These are phyloP conservation scores for Barbarea vulgaris DNA, from an alignment of 345 rosid species.

Conservation along the genomic window DNA sequence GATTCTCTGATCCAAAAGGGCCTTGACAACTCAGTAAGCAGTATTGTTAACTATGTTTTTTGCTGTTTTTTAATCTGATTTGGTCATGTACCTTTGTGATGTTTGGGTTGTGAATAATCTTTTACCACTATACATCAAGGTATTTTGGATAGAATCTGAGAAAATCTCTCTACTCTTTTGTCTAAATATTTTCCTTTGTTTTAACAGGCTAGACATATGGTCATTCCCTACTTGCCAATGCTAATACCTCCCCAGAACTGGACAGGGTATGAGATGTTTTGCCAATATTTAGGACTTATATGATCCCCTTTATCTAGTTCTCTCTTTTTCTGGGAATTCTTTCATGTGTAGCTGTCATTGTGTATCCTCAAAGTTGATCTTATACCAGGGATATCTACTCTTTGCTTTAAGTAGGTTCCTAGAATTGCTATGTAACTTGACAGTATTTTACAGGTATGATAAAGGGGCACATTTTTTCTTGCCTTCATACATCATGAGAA, in stretches of 20 bases:
- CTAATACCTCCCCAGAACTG: constrained; percentile 87
- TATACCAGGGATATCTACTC: constrained; percentile 1
- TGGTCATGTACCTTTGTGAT: constrained; percentile 18
- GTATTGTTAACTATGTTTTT: constrained; percentile 26
- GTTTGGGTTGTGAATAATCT: constrained; percentile 18
- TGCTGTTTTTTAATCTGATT: constrained; percentile 12
- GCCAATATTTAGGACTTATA: not conserved
- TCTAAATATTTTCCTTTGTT: constrained; percentile 35
- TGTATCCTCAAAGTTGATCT: constrained; percentile 10
- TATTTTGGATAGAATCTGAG: constrained; percentile 20
- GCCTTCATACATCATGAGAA: constrained; percentile 91
- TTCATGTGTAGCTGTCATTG: constrained; percentile 12
- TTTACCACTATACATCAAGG: constrained; percentile 21
- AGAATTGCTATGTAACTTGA: constrained; percentile 32
- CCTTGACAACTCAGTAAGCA: constrained; percentile 88
- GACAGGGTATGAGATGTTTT: constrained; percentile 73
- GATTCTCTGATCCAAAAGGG: constrained; percentile 81
- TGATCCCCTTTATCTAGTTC: constrained; percentile 3
- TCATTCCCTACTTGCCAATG: constrained; percentile 99
- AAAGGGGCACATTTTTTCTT: constrained; percentile 84
- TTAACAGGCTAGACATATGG: constrained; percentile 94
- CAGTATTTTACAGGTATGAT: constrained; percentile 67
- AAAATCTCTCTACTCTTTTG: constrained; percentile 22
- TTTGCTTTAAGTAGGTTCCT: constrained; percentile 22
- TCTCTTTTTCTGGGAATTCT: constrained; percentile 16